Base-by-base conservation (phyloP, 179 eudicot species). In the Actinidia polygama region DNA sequence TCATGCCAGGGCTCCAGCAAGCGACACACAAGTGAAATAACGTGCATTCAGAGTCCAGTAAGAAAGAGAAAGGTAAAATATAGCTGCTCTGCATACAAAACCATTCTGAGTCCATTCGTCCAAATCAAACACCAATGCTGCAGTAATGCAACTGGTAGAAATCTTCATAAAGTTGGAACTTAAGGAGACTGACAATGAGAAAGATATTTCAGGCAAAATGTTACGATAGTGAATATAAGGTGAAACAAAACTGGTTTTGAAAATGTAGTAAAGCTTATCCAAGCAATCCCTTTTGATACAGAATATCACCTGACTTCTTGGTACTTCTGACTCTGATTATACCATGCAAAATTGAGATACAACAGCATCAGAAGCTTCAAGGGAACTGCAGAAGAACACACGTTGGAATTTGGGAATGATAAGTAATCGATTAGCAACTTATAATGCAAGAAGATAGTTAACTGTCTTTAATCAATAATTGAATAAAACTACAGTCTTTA, bases 341-440 rank as follows among this genome's bases (percentile, higher is more conserved):
- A 72, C 76, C 6, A 21, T 72, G 76, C 57, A 49, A 51, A 72
- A 49, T 72, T n/a, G 68, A 72, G 53, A 72, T n/a, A 72, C 10
- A 72, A 72, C 16, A 47, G 8, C 64, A 55, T 75, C 64, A 55
- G 47, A 58, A 75, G 23, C 23, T 54, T 16, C 47, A 55, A 16
- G 8, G 66, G 30, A 14, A 26, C 21, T 54, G 49, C 21, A 74
- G 40, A 72, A 51, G 61, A 26, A 23, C 19, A 47, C 6, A 4
- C 0, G 59, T 24, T 51, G 79, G 0, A 6, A 3, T 19, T 19
- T 61, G 18, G n/a, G n/a, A n/a, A n/a, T n/a, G n/a, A n/a, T n/a
- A n/a, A n/a, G n/a, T n/a, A n/a, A n/a, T n/a, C n/a, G n/a, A n/a
- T n/a, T n/a, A n/a, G n/a, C n/a, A n/a, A n/a, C n/a, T n/a, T n/a